Evolutionary conservation across 129 eudicot genomes (phyloP).

Genomic region (Centrapalus pauciflorus): DNA sequence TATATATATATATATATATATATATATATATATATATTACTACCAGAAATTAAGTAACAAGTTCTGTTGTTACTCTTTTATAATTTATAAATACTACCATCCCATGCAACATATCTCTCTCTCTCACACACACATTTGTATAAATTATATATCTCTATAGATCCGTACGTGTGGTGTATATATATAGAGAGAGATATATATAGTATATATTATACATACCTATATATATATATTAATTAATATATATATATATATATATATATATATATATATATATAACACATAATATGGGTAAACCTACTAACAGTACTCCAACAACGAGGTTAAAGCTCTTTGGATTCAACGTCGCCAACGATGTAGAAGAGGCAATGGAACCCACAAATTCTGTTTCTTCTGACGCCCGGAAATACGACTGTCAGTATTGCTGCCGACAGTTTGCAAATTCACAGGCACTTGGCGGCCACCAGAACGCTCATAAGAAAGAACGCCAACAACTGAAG

Average conservation of each 20-base stretch:
- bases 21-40: too few relatives aligned
- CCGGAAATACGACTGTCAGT: constrained; percentile 80
- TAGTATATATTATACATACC: not conserved
- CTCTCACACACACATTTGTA: constrained; percentile 1
- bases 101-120: too few relatives aligned
- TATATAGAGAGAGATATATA: too few relatives aligned
- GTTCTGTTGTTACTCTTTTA: too few relatives aligned
- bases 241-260: not conserved
- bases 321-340: constrained; percentile 79
- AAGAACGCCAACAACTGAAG: constrained; percentile 73
- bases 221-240: not conserved
- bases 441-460: constrained; percentile 98
- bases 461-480: constrained; percentile 95
- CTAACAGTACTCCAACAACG: constrained; percentile 4
- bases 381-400: constrained; percentile 39
- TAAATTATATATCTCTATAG: not conserved
- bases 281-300: constrained; percentile 39
- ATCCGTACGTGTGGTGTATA: too few relatives aligned
- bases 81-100: too few relatives aligned
- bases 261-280: not conserved
- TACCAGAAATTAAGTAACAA: too few relatives aligned
- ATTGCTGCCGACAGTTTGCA: constrained; percentile 82
- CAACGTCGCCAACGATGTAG: constrained; percentile 41
- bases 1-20: too few relatives aligned
- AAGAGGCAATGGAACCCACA: constrained; percentile 30